phyloP scores from a whole-genome alignment of 1,284 basidiomycete species.

The Xanthoconium separans region DNA sequence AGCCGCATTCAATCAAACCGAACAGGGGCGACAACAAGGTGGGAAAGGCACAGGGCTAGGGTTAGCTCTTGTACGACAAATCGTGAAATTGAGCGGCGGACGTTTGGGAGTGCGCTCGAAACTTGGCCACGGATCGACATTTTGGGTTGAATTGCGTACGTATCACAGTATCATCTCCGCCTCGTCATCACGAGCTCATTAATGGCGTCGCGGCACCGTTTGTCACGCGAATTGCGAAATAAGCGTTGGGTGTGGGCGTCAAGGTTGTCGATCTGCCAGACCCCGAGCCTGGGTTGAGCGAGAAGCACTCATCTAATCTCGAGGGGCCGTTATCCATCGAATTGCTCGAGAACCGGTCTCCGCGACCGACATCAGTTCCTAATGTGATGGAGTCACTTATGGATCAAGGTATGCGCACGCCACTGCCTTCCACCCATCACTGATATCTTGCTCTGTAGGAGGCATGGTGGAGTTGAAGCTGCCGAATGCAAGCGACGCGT shows the following conservation, averaged over 20 bases:
- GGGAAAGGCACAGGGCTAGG: constrained; percentile 91
- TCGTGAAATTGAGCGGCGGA: constrained; percentile 82
- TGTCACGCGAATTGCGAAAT: constrained; percentile 4
- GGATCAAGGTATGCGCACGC: constrained; percentile 59
- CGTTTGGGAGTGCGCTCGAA: constrained; percentile 73
- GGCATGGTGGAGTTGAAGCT: constrained; percentile 60
- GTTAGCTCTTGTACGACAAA: constrained; percentile 84
- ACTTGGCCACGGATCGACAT: constrained; percentile 63
- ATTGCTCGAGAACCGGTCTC: constrained; percentile 17
- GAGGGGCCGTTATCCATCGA: constrained; percentile 29
- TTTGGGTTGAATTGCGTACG: constrained; percentile 77
- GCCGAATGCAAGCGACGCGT: constrained; percentile 38
- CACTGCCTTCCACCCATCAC: neutral
- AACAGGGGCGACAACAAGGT: constrained; percentile 80
- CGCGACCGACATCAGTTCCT: constrained; percentile 30
- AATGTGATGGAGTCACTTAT: constrained; percentile 64
- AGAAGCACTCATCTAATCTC: constrained; percentile 21
- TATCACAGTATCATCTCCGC: constrained; percentile 23
- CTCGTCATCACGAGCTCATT: constrained; percentile 13
- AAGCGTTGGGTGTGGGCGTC: constrained; percentile 34
- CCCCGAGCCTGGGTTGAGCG: constrained; percentile 27
- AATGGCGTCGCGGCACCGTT: constrained; percentile 12
- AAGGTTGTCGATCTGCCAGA: constrained; percentile 29
- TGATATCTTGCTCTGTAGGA: constrained; percentile 35
- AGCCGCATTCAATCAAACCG: constrained; percentile 79